phyloP scores from a whole-genome alignment of 2,329 filamentous ascomycete species.

The Dryadomyces sulphureus region DNA sequence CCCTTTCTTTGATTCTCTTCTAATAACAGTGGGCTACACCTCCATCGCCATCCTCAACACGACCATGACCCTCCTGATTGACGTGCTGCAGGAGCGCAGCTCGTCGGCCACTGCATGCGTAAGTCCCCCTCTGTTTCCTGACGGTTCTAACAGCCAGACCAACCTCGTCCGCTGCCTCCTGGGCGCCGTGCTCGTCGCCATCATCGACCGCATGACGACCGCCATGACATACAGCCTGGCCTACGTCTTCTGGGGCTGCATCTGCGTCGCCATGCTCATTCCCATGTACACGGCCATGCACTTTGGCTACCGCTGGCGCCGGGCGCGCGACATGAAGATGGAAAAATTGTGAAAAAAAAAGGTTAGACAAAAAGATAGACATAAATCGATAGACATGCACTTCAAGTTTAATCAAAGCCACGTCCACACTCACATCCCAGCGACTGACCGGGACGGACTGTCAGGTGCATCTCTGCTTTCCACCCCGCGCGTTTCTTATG shows the following conservation, averaged over 20 bases:
- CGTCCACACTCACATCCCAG: no score
- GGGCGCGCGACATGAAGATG: slow-evolving; percentile 1
- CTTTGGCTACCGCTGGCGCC: slow-evolving; percentile 3
- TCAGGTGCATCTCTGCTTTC: no score
- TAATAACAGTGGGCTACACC: slow-evolving; percentile 14
- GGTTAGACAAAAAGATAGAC: no score
- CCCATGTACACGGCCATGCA: slow-evolving; percentile 6
- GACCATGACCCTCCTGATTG: slow-evolving; percentile 19
- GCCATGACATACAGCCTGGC: slow-evolving; percentile 4
- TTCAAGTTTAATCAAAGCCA: no score
- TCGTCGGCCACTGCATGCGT: slow-evolving; percentile 16
- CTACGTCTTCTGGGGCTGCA: slow-evolving; percentile 7
- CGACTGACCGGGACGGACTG: no score
- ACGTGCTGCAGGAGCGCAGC: slow-evolving; percentile 16
- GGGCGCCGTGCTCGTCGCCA: slow-evolving; percentile 15
- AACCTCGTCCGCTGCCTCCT: slow-evolving; percentile 17
- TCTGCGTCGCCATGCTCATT: slow-evolving; percentile 5
- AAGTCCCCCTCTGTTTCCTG: background rate
- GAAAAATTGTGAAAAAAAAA: background rate
- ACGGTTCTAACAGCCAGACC: slow-evolving; percentile 8
- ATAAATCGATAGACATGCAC: no score
- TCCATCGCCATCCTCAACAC: slow-evolving; percentile 18
- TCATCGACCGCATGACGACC: slow-evolving; percentile 15
- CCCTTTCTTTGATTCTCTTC: background rate
- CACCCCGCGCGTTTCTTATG: no score